These are phyloP conservation scores for Annulohypoxylon truncatum DNA, from an alignment of 2,329 filamentous ascomycete genomes.

Conservation along the genomic window DNA sequence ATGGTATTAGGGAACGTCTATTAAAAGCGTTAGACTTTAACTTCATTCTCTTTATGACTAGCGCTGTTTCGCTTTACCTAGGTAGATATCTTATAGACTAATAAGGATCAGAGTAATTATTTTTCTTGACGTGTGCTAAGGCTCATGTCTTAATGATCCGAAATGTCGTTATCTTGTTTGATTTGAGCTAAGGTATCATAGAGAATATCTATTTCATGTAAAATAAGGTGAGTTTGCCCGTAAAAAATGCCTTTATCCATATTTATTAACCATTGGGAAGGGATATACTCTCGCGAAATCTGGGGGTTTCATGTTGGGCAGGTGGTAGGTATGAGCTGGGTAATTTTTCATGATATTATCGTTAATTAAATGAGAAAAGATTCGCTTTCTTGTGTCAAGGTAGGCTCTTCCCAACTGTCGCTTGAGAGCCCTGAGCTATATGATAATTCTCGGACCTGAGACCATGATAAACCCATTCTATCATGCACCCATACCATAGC, in stretches of 20 bases:
- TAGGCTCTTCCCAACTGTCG: not conserved
- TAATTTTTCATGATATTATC: not conserved
- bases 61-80: no score
- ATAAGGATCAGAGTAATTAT: not conserved
- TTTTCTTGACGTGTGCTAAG: not conserved
- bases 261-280: not conserved
- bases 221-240: not conserved
- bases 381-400: not conserved
- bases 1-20: not conserved
- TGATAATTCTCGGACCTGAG: slow-evolving; percentile 17
- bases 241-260: not conserved
- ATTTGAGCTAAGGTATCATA: not conserved
- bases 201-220: not conserved
- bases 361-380: not conserved
- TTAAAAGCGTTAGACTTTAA: not conserved
- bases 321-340: not conserved
- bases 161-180: not conserved
- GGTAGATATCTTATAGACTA: not conserved
- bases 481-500: slow-evolving; percentile 45
- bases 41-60: not conserved
- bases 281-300: not conserved
- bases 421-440: not conserved
- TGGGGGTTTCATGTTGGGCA: not conserved
- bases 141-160: not conserved
- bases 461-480: slow-evolving; percentile 37